Evolutionary conservation across 306 rosid genomes (phyloP).

Genomic region (Lotus japonicus): DNA sequence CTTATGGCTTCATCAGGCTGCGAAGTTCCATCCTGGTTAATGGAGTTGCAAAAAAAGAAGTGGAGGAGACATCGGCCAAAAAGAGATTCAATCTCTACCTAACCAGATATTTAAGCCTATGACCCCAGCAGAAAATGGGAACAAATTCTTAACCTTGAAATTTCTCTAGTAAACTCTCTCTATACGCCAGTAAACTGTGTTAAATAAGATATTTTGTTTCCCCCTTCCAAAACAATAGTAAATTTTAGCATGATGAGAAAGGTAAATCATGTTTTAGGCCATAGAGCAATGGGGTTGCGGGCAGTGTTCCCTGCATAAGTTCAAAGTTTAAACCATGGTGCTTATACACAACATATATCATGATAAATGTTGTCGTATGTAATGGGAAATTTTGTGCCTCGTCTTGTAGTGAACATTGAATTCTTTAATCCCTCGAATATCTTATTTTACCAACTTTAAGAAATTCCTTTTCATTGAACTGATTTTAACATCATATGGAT

Average conservation of each 20-base stretch:
- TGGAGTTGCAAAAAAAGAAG: slow-evolving; percentile 63
- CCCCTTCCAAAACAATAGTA: not conserved
- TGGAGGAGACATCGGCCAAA: slow-evolving; percentile 87
- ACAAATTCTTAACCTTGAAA: not conserved
- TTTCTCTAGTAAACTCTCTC: not conserved
- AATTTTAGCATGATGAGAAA: not conserved
- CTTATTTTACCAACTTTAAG: not conserved
- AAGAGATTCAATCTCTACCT: slow-evolving; percentile 69
- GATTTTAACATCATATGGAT: not conserved
- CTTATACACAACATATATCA: not conserved
- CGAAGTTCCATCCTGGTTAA: slow-evolving; percentile 77
- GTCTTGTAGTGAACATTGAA: not conserved
- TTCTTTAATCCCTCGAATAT: not conserved
- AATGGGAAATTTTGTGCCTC: not conserved
- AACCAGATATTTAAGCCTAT: slow-evolving; percentile 36
- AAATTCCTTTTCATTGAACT: not conserved
- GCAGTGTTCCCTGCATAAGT: not conserved
- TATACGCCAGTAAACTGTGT: not conserved
- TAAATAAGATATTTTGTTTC: not conserved
- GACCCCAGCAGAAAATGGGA: not conserved
- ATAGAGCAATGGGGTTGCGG: not conserved
- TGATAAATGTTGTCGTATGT: not conserved
- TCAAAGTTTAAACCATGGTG: not conserved
- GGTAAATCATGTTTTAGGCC: not conserved
- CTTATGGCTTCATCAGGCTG: slow-evolving; percentile 82